Conservation (phyloP, 495 filamentous ascomycete genomes). For the Aspergillus kassunensis region DNA sequence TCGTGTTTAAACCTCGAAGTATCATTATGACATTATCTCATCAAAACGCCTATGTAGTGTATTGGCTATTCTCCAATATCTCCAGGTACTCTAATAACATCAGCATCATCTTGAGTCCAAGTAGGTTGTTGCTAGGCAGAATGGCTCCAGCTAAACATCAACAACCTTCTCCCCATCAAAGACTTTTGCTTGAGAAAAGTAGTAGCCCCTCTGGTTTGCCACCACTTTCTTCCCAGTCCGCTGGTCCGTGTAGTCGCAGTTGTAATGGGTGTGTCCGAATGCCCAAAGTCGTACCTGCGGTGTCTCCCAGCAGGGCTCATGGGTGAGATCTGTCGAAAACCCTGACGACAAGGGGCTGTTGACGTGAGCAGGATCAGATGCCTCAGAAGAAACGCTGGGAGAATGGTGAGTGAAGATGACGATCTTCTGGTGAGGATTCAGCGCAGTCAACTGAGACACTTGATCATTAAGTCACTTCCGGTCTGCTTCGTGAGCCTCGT, state of each 20-base stretch:
- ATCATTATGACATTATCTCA: too few species aligned
- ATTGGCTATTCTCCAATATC: too few species aligned
- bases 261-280: slow-evolving; percentile 57
- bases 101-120: too few species aligned
- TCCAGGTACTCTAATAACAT: too few species aligned
- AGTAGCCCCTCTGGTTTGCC: slow-evolving; percentile 38
- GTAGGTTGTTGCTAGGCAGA: too few species aligned
- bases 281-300: slow-evolving; percentile 47
- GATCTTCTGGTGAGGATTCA: slow-evolving; percentile 36
- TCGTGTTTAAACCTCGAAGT: too few species aligned
- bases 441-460: slow-evolving; percentile 30
- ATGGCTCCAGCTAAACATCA: too few species aligned
- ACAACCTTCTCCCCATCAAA: slow-evolving; percentile 29
- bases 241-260: slow-evolving; percentile 37
- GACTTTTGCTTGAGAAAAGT: slow-evolving; percentile 26
- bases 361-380: slow-evolving; percentile 38
- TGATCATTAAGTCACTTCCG: slow-evolving; percentile 49
- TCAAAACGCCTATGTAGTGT: too few species aligned
- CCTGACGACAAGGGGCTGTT: slow-evolving; percentile 34
- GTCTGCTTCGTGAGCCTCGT: slow-evolving; percentile 35
- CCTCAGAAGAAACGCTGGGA: slow-evolving; percentile 34
- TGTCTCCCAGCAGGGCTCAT: slow-evolving; percentile 43
- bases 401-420: slow-evolving; percentile 52
- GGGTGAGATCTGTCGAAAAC: slow-evolving; percentile 46
- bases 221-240: slow-evolving; percentile 28